Base-by-base conservation (phyloP, 192 early-diverging fungal species). In the Gorgonomyces haynaldii region DNA sequence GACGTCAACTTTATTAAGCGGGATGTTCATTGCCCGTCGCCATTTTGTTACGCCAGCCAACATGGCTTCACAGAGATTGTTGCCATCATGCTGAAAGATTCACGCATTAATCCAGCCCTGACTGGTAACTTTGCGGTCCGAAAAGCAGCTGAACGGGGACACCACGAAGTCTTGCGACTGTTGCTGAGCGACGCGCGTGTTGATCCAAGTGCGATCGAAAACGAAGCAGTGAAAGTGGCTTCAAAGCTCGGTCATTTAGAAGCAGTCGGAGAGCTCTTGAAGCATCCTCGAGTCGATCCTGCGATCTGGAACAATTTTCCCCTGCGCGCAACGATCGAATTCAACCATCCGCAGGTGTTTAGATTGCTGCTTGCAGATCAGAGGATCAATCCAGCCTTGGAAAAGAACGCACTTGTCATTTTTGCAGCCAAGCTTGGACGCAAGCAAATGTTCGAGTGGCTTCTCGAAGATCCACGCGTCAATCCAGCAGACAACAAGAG, bases 281-380 rank as follows among this genome's bases (percentile, higher is more conserved):
- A 19, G 31, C 19, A 49, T 20, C 46, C 46, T 5, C 23, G 24
- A 36, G 46, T 49, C 2, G 25, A 49, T 20, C 46, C 46, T 6
- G 17, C 25, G 19, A 26, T 28, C 29, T 43, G 29, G 15, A 43
- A 25, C 13, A 43, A 31, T 31, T 8, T 31, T 31, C 5, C 30
- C 5, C 12, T 31, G 30, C 30, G 5, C 5, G 6, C 6, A 31
- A 31, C 30, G 30, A 12, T 12, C 5, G 30, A 31, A 31, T 8
- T 12, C 12, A 12, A 12, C 5, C 30, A 31, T 31, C 12, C 30
- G 5, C 6, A 31, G 12, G 30, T 31, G 12, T 31, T 31, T 31
- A 31, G 12, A 31, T n/a, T 43, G 22, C 26, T 43, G 1, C 15
- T 43, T 6, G 3, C 25, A 7, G 42, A 43, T 43, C 12, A 9